Percentiles rank a stretch among this genome's conserved stretches.
Conservation (phyloP, 2,329 filamentous ascomycete species). For the Aureobasidium sp. region DNA sequence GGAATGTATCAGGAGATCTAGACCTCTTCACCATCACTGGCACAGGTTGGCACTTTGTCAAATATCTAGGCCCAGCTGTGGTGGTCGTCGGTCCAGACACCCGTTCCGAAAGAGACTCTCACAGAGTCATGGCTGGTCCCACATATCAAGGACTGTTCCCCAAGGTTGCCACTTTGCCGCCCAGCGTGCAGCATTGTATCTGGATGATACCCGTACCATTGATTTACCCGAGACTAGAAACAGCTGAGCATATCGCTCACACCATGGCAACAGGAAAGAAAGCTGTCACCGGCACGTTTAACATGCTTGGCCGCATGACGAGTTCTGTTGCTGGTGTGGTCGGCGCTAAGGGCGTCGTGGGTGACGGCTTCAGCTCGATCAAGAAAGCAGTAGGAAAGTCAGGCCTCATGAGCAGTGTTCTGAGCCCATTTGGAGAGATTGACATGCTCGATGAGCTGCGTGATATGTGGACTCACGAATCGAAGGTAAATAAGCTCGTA, state of each 20-base stretch:
- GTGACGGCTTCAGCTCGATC: slow-evolving; percentile 85
- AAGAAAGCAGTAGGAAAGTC: slow-evolving; percentile 96
- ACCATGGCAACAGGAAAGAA: slow-evolving; percentile 94
- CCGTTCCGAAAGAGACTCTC: slow-evolving; percentile 81
- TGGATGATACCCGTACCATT: slow-evolving; percentile 92
- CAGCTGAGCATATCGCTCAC: slow-evolving; percentile 82
- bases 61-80: slow-evolving; percentile 86
- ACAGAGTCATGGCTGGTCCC: slow-evolving; percentile 88
- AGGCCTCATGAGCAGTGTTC: slow-evolving; percentile 88
- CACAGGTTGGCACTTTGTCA: slow-evolving; percentile 98
- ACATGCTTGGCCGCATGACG: slow-evolving; percentile 89
- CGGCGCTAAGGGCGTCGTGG: slow-evolving; percentile 86
- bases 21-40: slow-evolving; percentile 96
- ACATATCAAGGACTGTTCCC: slow-evolving; percentile 98
- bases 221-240: slow-evolving; percentile 84
- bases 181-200: slow-evolving; percentile 91
- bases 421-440: slow-evolving; percentile 94
- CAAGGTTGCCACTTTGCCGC: slow-evolving; percentile 82
- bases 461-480: slow-evolving; percentile 97
- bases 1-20: slow-evolving; percentile 77
- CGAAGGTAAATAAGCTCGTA: slow-evolving; percentile 52
- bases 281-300: slow-evolving; percentile 92
- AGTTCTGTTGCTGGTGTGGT: slow-evolving; percentile 93
- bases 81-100: slow-evolving; percentile 87
- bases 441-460: slow-evolving; percentile 90